These are phyloP conservation scores for Pterothamnion heteromorphum DNA, from an alignment of 31 red algal species.

Conservation along the genomic window DNA sequence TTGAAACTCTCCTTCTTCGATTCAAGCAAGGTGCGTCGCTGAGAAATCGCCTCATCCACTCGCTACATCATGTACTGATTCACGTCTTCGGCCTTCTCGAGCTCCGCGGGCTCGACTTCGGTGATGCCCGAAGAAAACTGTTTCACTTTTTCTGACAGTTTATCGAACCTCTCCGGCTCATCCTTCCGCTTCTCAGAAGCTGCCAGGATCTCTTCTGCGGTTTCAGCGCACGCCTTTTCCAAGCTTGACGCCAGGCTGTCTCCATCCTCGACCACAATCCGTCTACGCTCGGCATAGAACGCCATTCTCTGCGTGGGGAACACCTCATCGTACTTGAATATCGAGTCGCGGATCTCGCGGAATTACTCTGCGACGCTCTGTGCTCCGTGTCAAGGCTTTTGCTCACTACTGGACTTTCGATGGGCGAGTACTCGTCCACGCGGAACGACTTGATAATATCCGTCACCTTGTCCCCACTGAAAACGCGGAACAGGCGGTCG, in stretches of 20 bases:
- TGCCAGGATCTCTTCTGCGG: slow-evolving; percentile 60
- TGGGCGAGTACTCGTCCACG: slow-evolving; percentile 85
- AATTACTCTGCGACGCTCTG: slow-evolving; percentile 75
- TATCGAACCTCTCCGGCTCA: slow-evolving; percentile 50
- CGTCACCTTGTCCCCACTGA: slow-evolving; percentile 78
- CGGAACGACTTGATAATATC: slow-evolving; percentile 71
- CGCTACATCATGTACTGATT: slow-evolving; percentile 10
- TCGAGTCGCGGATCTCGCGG: slow-evolving; percentile 68
- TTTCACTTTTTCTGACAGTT: slow-evolving; percentile 53
- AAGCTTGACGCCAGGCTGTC: slow-evolving; percentile 20
- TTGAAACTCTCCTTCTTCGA: neutral
- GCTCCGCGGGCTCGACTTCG: neutral
- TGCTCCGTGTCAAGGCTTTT: slow-evolving; percentile 72
- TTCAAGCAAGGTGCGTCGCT: slow-evolving; percentile 34
- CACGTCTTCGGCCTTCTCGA: slow-evolving; percentile 6
- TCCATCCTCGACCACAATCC: slow-evolving; percentile 41
- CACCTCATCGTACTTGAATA: slow-evolving; percentile 85
- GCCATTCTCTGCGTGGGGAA: slow-evolving; percentile 67
- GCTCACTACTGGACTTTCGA: slow-evolving; percentile 75
- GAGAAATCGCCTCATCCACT: neutral
- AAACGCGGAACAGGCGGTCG: slow-evolving; percentile 52
- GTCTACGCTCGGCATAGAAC: slow-evolving; percentile 62
- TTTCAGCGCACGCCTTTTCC: slow-evolving; percentile 49
- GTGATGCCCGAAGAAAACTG: slow-evolving; percentile 66
- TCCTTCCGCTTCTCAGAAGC: slow-evolving; percentile 44